Base-by-base conservation (phyloP, 164 flowering plant genomes). In the Sedum album region DNA sequence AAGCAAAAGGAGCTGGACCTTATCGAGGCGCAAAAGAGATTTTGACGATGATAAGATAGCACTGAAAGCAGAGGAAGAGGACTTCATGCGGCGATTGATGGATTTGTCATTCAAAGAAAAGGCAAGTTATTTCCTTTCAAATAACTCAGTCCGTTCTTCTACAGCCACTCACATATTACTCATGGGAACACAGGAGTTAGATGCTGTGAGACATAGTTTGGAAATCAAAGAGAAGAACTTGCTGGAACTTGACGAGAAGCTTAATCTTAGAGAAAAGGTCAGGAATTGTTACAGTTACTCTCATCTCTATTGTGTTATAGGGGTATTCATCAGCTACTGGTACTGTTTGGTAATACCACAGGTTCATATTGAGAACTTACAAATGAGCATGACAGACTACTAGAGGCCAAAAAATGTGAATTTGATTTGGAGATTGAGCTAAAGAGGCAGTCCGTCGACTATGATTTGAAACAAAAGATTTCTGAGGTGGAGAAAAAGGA, bases 241-340 rank as follows among this genome's bases (percentile, higher is more conserved):
- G 26, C 75, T 51, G 71, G 80, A 42, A n/a, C 49, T 85, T 23
- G 88, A 91, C 55, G 93, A 85, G 71, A 88, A 82, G 76, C 94
- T 95, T 28, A 73, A 72, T 75, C 80, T 76, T 18, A 85, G 89
- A 78, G 97, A 95, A 81, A 83, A 70, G 66, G 98, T 90, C 69
- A 78, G 92, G 74, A 46, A 17, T 61, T 21, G 41, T 57, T 11
- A 13, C 2, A 55, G 60, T 55, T 11, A 55, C 30, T 55, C 8
- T 51, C 57, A 51, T 7, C 57, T 20, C 8, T 51, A 20, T 51
- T 23, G 30, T 23, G 30, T 23, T 26, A 55, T 4, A 51, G 25
- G 25, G 10, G 11, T 23, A 23, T 55, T 9, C 31, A 55, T 55
- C 60, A 25, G 25, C 31, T 23, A 57, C 6, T 57, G 33, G 4